phyloP scores from a whole-genome alignment of 805 yeast species.

The Starmerella apis region DNA sequence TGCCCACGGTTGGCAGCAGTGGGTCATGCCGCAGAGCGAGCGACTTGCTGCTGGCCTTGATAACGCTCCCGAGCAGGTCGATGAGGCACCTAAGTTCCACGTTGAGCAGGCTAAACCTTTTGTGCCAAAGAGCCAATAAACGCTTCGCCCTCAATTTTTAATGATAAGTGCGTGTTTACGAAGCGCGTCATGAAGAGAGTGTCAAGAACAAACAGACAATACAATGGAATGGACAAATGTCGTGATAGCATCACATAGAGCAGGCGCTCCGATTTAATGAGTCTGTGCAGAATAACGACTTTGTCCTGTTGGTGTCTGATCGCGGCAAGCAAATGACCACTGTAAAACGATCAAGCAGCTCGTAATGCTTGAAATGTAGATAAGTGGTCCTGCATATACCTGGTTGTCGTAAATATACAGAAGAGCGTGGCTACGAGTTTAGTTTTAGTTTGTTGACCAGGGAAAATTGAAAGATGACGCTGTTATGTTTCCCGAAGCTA shows the following conservation, averaged over 20 bases:
- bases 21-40: conserved; percentile 54
- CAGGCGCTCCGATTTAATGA: not conserved
- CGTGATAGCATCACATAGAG: not conserved
- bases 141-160: not conserved
- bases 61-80: conserved; percentile 27
- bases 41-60: conserved; percentile 42
- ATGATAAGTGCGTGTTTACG: not conserved
- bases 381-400: not conserved
- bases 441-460: not conserved
- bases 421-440: not conserved
- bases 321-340: not conserved
- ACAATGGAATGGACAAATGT: not conserved
- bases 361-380: not conserved
- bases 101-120: conserved; percentile 33
- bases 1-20: conserved; percentile 45
- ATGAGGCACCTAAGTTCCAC: conserved; percentile 29
- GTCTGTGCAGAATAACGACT: not conserved
- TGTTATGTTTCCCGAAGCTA: too few species aligned
- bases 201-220: not conserved
- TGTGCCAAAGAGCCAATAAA: conserved; percentile 27
- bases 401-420: not conserved
- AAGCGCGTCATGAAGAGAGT: not conserved
- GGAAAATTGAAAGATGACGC: too few species aligned
- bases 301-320: not conserved
- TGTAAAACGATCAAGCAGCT: not conserved